Conservation (phyloP, 345 rosid species). For the Eucalyptus cladocalyx region DNA sequence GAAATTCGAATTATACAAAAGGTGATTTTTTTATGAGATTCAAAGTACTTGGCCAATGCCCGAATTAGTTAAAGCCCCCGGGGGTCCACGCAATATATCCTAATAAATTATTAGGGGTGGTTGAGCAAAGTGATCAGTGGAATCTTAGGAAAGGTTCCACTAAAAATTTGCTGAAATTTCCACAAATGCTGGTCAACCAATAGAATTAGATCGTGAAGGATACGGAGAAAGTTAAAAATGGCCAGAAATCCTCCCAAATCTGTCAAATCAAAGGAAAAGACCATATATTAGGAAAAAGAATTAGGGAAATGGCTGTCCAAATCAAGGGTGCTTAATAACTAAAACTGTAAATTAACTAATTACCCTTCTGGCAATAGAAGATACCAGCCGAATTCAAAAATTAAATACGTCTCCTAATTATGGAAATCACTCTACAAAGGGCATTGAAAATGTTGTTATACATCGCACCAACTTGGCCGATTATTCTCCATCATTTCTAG, state of each 20-base stretch:
- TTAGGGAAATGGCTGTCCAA: background rate
- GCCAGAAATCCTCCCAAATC: background rate
- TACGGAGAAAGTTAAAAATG: background rate
- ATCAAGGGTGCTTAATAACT: background rate
- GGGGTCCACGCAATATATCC: background rate
- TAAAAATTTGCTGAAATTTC: background rate
- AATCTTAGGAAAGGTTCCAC: background rate
- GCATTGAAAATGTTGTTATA: background rate
- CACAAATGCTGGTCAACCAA: background rate
- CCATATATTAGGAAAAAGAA: background rate
- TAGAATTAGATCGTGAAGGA: background rate
- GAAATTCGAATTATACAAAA: background rate
- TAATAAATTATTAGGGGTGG: background rate
- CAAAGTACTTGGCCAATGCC: background rate
- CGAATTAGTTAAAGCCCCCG: background rate
- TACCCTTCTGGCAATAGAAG: background rate
- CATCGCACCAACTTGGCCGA: background rate
- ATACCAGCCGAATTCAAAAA: background rate
- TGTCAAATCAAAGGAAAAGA: background rate
- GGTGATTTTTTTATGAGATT: background rate
- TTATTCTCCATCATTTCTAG: background rate
- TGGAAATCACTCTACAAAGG: background rate
- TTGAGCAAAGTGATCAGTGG: background rate
- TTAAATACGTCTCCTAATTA: background rate
- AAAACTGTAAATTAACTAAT: background rate